Conservation (phyloP, 441 rosid species). For the Adansonia madagascariensis region DNA sequence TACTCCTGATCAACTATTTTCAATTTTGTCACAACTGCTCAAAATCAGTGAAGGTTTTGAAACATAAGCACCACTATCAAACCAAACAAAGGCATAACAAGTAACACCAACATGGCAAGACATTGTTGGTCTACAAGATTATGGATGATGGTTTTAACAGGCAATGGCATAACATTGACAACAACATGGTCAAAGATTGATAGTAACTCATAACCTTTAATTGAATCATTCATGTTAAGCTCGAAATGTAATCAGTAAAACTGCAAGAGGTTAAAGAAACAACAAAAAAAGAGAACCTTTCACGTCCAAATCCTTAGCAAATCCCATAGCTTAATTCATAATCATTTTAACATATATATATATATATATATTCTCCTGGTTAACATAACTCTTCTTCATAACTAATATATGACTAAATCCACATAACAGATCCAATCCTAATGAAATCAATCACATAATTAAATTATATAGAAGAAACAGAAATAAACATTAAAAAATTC, state of each 20-base stretch:
- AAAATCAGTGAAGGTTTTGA: conserved; percentile 33
- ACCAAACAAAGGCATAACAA: neutral
- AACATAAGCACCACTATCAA: conserved; percentile 18
- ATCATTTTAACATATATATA: no score
- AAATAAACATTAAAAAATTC: neutral
- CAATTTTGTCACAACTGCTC: conserved; percentile 41
- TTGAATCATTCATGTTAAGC: neutral
- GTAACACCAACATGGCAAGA: neutral
- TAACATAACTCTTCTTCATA: neutral
- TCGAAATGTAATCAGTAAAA: neutral
- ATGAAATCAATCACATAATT: neutral
- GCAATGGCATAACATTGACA: neutral
- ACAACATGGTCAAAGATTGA: neutral
- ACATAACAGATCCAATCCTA: neutral
- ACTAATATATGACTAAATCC: neutral
- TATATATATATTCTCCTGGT: neutral
- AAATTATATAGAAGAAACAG: neutral
- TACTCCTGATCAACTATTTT: conserved; percentile 81
- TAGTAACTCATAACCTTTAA: neutral
- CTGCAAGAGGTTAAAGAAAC: neutral
- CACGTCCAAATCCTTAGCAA: neutral
- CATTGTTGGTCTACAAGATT: neutral
- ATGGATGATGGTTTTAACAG: neutral
- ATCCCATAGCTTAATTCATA: neutral
- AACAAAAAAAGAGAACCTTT: neutral